Evolutionary conservation across 2,329 filamentous ascomycete species (phyloP), one percentile per base, ranked within the genome.

Genomic region (Claviceps digitariae): DNA sequence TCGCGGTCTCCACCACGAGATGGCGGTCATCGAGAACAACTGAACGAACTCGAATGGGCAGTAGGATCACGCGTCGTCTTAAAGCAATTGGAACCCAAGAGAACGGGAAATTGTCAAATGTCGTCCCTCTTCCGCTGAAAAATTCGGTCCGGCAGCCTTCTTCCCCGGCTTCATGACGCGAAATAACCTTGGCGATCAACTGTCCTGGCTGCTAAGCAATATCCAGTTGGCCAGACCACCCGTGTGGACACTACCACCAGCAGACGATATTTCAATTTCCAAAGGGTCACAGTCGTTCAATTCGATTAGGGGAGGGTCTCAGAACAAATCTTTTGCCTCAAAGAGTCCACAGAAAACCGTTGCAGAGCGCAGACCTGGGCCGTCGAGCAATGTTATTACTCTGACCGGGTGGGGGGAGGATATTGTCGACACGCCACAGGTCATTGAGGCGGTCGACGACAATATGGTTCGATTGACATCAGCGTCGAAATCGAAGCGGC

Each of bases 111-210:
- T 15, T 21, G 13, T 45, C 54, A 52, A 44, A 57, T 58, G 53
- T 36, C 47, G 38, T 13, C 15, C 17, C 13, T 52, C 8, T 13
- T 1, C 6, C 4, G 21, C 25, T 31, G 29, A 52, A 27, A 2
- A 17, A 29, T n/a, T 6, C 12, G 21, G 21, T 41, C 2, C 10
- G 44, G 36, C 45, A 48, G 7, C n/a, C 13, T n/a, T 31, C 23
- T 53, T 56, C 60, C 60, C 66, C 67, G 72, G 63, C 71, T 76
- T 75, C 70, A 82, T 82, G 78, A 82, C 78, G 70, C 76, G 75
- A 64, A 80, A 81, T 68, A 82, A 82, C 63, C 72, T 82, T 56
- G 65, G 67, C 60, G 73, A 77, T 62, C 76, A 82, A 64, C 68
- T 82, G 60, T 69, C 74, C 60, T 82, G 78, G 78, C 70, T 82